Evolutionary conservation across 306 rosid species (phyloP).

Genomic region (Trichosanthes cucumerina): DNA sequence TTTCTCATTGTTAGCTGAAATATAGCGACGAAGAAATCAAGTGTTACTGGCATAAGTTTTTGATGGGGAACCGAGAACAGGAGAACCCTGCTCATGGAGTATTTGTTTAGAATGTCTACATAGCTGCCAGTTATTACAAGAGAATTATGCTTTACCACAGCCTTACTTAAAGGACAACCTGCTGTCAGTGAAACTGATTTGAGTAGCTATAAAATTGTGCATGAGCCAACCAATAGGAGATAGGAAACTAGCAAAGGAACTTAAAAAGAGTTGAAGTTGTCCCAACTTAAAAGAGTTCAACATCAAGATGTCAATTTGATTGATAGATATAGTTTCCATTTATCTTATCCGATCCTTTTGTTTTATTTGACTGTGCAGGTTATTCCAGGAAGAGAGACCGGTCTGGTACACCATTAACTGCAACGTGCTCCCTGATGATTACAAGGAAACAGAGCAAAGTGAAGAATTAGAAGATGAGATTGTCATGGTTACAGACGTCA

Average conservation of each 20-base stretch:
- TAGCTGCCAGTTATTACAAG: neutral
- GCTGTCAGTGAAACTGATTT: neutral
- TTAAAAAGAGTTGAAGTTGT: neutral
- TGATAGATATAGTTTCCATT: neutral
- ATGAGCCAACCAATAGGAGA: neutral
- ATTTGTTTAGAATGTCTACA: neutral
- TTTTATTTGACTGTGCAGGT: conserved; percentile 36
- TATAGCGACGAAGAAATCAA: neutral
- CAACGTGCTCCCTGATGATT: conserved; percentile 52
- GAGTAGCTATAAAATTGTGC: neutral
- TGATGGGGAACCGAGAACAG: neutral
- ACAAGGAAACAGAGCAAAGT: conserved; percentile 33
- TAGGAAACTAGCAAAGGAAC: neutral
- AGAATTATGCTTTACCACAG: neutral
- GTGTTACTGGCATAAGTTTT: neutral
- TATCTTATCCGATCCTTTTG: neutral
- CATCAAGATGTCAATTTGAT: neutral
- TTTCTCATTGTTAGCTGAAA: neutral
- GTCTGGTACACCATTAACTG: conserved; percentile 80
- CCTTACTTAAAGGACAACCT: neutral
- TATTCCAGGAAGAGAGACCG: conserved; percentile 89
- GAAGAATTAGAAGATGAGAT: conserved; percentile 31
- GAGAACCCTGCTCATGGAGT: neutral
- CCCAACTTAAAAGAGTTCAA: neutral
- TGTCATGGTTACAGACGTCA: conserved; percentile 43